Evolutionary conservation across 208 protist genomes (phyloP), one percentile per base, ranked within the genome.

Genomic region (Trypanosoma caninum): DNA sequence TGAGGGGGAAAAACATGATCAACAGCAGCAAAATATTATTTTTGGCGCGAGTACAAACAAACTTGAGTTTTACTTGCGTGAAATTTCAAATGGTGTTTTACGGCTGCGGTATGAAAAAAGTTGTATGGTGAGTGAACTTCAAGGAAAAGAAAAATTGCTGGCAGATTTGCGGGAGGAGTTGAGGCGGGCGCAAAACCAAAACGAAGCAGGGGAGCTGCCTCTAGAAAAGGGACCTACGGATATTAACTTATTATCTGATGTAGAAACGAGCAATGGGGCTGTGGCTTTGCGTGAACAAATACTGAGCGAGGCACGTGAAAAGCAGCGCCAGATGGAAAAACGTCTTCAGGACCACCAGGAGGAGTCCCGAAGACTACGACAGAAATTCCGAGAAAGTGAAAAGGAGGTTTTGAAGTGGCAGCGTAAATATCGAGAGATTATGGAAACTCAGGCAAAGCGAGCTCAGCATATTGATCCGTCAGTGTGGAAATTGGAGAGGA

Each of bases 61-160:
- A 11, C 11, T 5, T n/a, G 6, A 1, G 18, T 0, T 40, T 3
- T 42, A 14, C 25, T 22, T 56, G 16, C 52, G 35, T 14, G 10
- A 48, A 16, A 61, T 69, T 18, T 31, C 62, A 27, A 55, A 69
- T 41, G 27, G 27, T 33, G 54, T 61, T 3, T 46, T 57, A 6
- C 27, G 56, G 35, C 18, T 69, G 16, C 45, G 40, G 10, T 62
- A 57, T 48, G 63, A 69, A 1, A 69, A 69, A 23, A 13, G 45
- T 0, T 45, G 53, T 14, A 31, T 60, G 25, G 54, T 55, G 44
- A 31, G 31, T 28, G 63, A 69, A 20, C 46, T 69, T 50, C 35
- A 1, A 31, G 41, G 35, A 28, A 54, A 56, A 34, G 25, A 47
- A 6, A 25, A 28, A 4, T 22, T 18, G 20, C 38, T 69, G n/a